Evolutionary conservation across 2,329 filamentous ascomycete genomes (phyloP).

Genomic region (Cladobotryum mycophilum): DNA sequence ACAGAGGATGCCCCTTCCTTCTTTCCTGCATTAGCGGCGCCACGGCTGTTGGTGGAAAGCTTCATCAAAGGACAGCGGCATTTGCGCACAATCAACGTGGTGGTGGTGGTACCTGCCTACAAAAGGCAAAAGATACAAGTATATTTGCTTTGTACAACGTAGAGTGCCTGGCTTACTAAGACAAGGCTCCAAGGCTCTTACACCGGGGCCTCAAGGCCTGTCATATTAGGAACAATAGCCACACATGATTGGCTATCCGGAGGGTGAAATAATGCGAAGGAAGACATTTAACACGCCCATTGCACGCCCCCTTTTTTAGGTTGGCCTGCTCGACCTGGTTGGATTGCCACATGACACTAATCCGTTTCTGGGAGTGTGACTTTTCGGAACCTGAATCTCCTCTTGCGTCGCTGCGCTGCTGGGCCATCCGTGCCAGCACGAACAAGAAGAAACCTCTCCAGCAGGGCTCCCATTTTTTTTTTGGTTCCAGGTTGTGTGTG

Average conservation of each 20-base stretch:
- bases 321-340: background rate
- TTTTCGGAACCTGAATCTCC: slow-evolving; percentile 11
- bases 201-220: background rate
- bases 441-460: slow-evolving; percentile 12
- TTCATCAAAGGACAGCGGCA: too few species aligned
- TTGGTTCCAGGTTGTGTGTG: slow-evolving; percentile 17
- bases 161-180: slow-evolving; percentile 6
- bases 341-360: slow-evolving; percentile 1
- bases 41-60: too few species aligned
- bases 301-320: slow-evolving; percentile 1
- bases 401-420: slow-evolving; percentile 18
- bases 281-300: background rate
- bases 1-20: too few species aligned
- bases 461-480: slow-evolving; percentile 18
- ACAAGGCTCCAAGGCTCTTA: background rate
- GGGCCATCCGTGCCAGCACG: slow-evolving; percentile 9
- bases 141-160: too few species aligned
- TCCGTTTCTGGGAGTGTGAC: background rate
- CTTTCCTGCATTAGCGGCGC: too few species aligned
- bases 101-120: too few species aligned
- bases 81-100: too few species aligned
- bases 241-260: slow-evolving; percentile 8
- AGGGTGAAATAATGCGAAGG: slow-evolving; percentile 4
- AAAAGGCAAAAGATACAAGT: too few species aligned
- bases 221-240: background rate